A percentile compares a stretch with the other conserved stretches of the same genome.
phyloP scores from a whole-genome alignment of 2,329 filamentous ascomycete genomes.

The Epichloe amarillans region DNA sequence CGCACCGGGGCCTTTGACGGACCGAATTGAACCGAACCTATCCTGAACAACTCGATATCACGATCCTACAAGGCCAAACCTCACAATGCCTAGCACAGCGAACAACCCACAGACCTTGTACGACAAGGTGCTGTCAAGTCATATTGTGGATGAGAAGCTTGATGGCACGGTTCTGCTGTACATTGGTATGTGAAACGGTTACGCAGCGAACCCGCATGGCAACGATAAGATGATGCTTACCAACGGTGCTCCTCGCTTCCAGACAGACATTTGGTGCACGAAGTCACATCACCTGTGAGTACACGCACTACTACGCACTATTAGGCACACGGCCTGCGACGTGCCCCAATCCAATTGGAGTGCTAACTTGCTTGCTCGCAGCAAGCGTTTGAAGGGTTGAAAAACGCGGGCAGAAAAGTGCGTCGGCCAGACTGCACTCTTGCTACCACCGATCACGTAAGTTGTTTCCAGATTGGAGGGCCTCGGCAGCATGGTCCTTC shows the following conservation, averaged over 20 bases:
- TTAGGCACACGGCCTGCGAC: background rate
- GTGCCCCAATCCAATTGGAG: background rate
- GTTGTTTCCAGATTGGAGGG: constrained; percentile 18
- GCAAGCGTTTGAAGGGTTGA: constrained; percentile 95
- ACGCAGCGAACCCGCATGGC: background rate
- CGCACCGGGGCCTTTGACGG: too few relatives aligned
- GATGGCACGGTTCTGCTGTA: constrained; percentile 89
- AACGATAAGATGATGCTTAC: background rate
- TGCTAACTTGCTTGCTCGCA: constrained; percentile 19
- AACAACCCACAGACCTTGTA: constrained; percentile 73
- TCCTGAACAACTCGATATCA: too few relatives aligned
- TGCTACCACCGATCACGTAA: constrained; percentile 90
- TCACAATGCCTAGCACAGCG: constrained; percentile 58
- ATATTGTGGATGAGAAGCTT: constrained; percentile 89
- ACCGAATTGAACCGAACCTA: too few relatives aligned
- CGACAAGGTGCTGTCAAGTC: constrained; percentile 92
- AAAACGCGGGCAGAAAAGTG: constrained; percentile 76
- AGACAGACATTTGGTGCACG: constrained; percentile 94
- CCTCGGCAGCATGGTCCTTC: background rate
- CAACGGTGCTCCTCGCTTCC: constrained; percentile 2
- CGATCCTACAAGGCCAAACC: background rate
- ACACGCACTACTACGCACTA: background rate
- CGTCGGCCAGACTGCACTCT: constrained; percentile 93
- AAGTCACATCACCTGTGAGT: constrained; percentile 88
- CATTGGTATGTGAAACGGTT: constrained; percentile 51